These are phyloP conservation scores for Lipomyces mesembrius DNA, from an alignment of 805 yeast species.

Conservation along the genomic window DNA sequence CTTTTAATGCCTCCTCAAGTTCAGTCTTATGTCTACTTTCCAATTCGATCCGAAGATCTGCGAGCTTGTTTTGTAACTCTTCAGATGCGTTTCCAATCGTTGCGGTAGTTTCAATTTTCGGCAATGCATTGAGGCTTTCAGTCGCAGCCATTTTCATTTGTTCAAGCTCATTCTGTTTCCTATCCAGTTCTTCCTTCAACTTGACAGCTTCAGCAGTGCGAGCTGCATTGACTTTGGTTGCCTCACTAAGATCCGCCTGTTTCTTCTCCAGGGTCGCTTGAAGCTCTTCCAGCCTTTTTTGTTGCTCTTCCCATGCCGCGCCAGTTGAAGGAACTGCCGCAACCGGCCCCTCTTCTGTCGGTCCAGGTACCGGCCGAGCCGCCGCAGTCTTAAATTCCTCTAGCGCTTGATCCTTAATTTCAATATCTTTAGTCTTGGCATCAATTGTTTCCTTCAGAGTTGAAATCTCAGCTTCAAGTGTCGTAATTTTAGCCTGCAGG, in stretches of 20 bases:
- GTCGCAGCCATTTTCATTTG: neutral
- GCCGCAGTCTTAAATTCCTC: slow-evolving; percentile 23
- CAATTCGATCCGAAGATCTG: slow-evolving; percentile 38
- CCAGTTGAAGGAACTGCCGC: slow-evolving; percentile 5
- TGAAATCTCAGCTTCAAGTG: slow-evolving; percentile 29
- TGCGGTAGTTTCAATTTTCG: slow-evolving; percentile 13
- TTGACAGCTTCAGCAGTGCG: slow-evolving; percentile 21
- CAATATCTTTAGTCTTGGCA: slow-evolving; percentile 24
- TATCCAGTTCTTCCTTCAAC: slow-evolving; percentile 20
- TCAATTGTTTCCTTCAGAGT: slow-evolving; percentile 26
- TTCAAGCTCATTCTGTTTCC: slow-evolving; percentile 19
- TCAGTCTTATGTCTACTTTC: slow-evolving; percentile 42
- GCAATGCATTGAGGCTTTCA: neutral
- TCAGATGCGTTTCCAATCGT: slow-evolving; percentile 30
- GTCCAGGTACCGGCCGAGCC: slow-evolving; percentile 7
- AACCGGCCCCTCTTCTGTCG: slow-evolving; percentile 11
- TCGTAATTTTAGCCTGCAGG: slow-evolving; percentile 26
- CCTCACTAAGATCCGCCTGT: slow-evolving; percentile 20
- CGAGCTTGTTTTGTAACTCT: slow-evolving; percentile 40
- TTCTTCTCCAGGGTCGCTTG: slow-evolving; percentile 19
- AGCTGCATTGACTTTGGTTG: slow-evolving; percentile 11
- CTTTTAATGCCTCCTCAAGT: slow-evolving; percentile 25
- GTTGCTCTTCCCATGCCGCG: slow-evolving; percentile 42
- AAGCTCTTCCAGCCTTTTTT: slow-evolving; percentile 46
- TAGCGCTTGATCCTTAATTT: slow-evolving; percentile 19